phyloP scores from a whole-genome alignment of 129 eudicot species.

The Deinandra increscens region DNA sequence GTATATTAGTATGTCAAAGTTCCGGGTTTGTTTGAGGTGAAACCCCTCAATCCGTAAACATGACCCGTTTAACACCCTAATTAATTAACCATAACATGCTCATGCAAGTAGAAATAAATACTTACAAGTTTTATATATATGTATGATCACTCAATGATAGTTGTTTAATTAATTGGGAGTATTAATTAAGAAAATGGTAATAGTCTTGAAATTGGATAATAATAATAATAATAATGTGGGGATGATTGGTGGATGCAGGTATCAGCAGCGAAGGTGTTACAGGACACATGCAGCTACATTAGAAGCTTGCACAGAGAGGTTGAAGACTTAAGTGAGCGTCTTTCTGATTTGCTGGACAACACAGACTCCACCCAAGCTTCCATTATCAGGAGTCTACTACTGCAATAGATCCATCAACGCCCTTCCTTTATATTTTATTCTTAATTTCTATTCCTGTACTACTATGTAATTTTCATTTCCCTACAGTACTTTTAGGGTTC shows the following conservation, averaged over 20 bases:
- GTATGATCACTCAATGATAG: too few relatives aligned
- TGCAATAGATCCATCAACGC: slow-evolving; percentile 29
- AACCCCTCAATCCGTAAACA: too few relatives aligned
- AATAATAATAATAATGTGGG: background rate
- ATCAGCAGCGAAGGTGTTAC: slow-evolving; percentile 44
- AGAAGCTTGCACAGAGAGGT: slow-evolving; percentile 40
- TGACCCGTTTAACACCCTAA: too few relatives aligned
- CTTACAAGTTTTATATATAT: background rate
- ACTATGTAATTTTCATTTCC: too few relatives aligned
- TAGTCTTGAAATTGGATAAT: background rate
- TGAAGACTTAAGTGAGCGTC: slow-evolving; percentile 42
- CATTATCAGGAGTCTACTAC: slow-evolving; percentile 42
- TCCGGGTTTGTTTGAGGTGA: too few relatives aligned
- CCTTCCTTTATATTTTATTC: background rate
- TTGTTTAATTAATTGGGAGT: too few relatives aligned
- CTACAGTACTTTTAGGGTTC: too few relatives aligned
- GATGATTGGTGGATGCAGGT: slow-evolving; percentile 28
- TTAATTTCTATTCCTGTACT: too few relatives aligned
- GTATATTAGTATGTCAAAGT: too few relatives aligned
- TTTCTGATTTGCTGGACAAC: slow-evolving; percentile 38
- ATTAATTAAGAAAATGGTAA: too few relatives aligned
- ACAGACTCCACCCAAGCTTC: slow-evolving; percentile 49
- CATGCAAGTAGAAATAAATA: too few relatives aligned
- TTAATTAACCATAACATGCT: too few relatives aligned
- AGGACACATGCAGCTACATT: slow-evolving; percentile 40